phyloP scores from a whole-genome alignment of 2,329 filamentous ascomycete genomes.

The Beauveria sp. region DNA sequence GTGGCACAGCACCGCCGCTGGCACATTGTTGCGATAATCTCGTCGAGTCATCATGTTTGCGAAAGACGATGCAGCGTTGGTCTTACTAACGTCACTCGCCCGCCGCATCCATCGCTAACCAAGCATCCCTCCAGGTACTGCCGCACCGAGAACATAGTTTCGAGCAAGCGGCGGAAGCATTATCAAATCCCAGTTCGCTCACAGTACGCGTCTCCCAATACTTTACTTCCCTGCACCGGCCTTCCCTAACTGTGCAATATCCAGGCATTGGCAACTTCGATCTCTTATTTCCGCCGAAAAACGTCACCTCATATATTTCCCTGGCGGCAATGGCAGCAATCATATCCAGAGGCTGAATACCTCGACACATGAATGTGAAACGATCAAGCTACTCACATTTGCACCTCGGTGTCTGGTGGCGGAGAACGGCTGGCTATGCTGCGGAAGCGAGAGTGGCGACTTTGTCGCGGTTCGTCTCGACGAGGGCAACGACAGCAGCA shows the following conservation, averaged over 20 bases:
- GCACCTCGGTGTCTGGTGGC: conserved; percentile 82
- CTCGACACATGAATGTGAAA: conserved; percentile 62
- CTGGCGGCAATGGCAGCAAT: conserved; percentile 60
- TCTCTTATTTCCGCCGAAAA: conserved; percentile 81
- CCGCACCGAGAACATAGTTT: conserved; percentile 59
- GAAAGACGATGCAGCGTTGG: conserved; percentile 10
- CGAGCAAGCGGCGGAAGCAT: conserved; percentile 53
- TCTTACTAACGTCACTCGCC: not conserved
- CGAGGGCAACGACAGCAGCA: conserved; percentile 25
- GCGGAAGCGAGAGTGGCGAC: conserved; percentile 81
- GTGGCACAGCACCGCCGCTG: conserved; percentile 2
- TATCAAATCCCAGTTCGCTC: conserved; percentile 60
- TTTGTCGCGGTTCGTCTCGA: conserved; percentile 70
- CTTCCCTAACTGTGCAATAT: conserved; percentile 20
- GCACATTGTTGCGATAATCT: not conserved
- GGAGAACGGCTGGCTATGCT: conserved; percentile 79
- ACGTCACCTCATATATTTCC: conserved; percentile 75
- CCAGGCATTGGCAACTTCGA: conserved; percentile 79
- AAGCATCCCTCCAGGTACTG: conserved; percentile 41
- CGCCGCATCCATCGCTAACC: not conserved
- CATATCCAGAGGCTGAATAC: conserved; percentile 63
- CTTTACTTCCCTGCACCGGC: too few species aligned
- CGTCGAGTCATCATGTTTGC: conserved; percentile 7
- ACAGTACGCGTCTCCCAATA: conserved; percentile 40
- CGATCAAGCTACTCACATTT: conserved; percentile 63